Conservation (phyloP, 106 monocot species). For the Allium fistulosum region DNA sequence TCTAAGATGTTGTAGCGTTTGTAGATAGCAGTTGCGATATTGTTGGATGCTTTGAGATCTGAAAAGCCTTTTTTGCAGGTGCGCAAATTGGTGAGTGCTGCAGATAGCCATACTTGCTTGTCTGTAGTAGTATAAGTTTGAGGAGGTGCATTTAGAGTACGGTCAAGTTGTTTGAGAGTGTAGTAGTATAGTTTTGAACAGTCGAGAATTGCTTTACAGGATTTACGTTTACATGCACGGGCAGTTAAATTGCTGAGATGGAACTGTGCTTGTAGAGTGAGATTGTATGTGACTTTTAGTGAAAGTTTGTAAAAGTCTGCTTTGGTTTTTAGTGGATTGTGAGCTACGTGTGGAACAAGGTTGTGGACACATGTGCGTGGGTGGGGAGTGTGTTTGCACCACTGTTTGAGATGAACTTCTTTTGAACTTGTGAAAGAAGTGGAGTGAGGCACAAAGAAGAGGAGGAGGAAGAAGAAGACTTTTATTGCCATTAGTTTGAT, state of each 20-base stretch:
- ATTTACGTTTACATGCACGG: neutral
- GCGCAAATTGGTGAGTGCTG: conserved; percentile 62
- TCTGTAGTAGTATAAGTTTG: conserved; percentile 18
- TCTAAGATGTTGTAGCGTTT: conserved; percentile 46
- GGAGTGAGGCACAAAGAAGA: neutral
- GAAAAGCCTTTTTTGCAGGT: conserved; percentile 53
- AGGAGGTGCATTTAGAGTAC: conserved; percentile 1
- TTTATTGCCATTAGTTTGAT: too few species aligned
- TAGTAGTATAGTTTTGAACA: conserved; percentile 36
- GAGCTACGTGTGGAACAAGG: neutral
- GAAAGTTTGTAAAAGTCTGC: conserved; percentile 23
- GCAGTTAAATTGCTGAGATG: neutral
- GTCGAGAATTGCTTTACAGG: conserved; percentile 36
- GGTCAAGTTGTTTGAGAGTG: conserved; percentile 74
- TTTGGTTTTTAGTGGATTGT: neutral
- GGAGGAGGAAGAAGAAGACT: neutral
- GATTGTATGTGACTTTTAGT: conserved; percentile 9
- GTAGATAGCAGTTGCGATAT: conserved; percentile 18
- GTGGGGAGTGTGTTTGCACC: conserved; percentile 28
- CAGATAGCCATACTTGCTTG: conserved; percentile 65
- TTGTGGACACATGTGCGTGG: conserved; percentile 25
- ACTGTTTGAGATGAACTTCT: neutral
- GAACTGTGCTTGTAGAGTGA: neutral
- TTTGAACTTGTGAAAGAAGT: neutral
- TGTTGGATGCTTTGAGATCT: conserved; percentile 20